Evolutionary conservation across 352 stramenopile genomes (phyloP).

Genomic region (Phytophthora cactorum): DNA sequence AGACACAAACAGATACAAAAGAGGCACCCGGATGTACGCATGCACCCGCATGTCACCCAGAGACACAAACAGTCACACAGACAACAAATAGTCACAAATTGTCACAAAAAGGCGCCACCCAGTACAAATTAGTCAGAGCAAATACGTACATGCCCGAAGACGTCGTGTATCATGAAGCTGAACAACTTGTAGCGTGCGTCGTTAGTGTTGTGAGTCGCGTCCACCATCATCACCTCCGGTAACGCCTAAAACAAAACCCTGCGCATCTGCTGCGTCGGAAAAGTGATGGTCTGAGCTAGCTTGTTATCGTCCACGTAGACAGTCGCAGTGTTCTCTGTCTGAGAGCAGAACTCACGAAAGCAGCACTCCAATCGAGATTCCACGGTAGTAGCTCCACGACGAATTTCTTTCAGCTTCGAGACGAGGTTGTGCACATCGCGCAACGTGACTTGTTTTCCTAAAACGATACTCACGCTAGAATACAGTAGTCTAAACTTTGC

Average conservation of each 20-base stretch:
- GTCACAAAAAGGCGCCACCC: neutral
- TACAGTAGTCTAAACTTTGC: neutral
- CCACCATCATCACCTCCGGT: conserved; percentile 1
- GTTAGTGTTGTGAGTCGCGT: conserved; percentile 8
- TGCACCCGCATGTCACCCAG: too few species aligned
- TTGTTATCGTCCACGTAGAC: conserved; percentile 8
- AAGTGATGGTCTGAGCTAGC: conserved; percentile 5
- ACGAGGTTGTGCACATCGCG: conserved; percentile 8
- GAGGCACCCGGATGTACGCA: neutral
- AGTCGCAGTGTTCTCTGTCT: conserved; percentile 1
- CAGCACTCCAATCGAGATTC: neutral
- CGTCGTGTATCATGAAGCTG: conserved; percentile 2
- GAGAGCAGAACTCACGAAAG: neutral
- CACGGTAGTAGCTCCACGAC: conserved; percentile 1
- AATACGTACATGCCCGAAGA: neutral
- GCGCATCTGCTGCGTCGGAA: conserved; percentile 6
- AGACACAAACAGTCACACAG: neutral
- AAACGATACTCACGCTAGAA: neutral
- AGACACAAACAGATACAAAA: neutral
- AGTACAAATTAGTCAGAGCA: neutral
- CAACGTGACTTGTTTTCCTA: conserved; percentile 2
- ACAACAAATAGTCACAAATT: neutral
- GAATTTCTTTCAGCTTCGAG: neutral
- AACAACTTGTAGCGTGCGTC: conserved; percentile 1
- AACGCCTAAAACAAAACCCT: conserved; percentile 2